Base-by-base conservation (phyloP, 257 asterid species). In the Rhazya stricta region DNA sequence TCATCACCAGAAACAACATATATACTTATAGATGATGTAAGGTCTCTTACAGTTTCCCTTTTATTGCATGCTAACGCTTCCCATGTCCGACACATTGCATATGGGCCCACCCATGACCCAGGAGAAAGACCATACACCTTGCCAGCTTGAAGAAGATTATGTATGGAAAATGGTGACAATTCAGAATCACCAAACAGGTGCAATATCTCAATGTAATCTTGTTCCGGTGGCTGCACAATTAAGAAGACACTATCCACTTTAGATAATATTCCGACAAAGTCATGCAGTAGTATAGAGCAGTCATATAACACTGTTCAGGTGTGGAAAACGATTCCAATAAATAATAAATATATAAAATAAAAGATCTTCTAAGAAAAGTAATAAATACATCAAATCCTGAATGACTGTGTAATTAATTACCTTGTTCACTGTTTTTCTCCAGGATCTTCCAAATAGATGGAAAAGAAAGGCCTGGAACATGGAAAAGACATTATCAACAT, bases 31-130 rank as follows among this genome's bases (percentile, higher is more conserved):
- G 73, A 62, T 3, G 84, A 84, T 69, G 88, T 84, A 69, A 83
- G 67, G 71, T 80, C 82, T 54, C 82, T 69, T 53, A 69, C 81
- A 39, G 65, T 77, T 57, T 86, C 91, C 72, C 71, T 86, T 82
- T 82, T 86, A 78, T 75, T 36, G 43, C 90, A 88, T 73, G 84
- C 75, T 89, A 95, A 79, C 76, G 88, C 85, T 85, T 92, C 99
- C 98, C 97, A 95, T 32, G 99, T 88, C 62, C 99, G 98, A 67
- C 97, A 92, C 93, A 91, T 88, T 74, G 99, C 99, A 82, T 95
- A 95, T 0, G 99, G 99, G 34, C 99, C 98, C 37, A 95, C 89
- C 99, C 99, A 95, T 68, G 99, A 92, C 57, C 99, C 99, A 13
- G 96, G 92, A 74, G 96, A 88, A 79, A 95, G 96, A 46, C 94